Evolutionary conservation across 2,329 filamentous ascomycete genomes (phyloP).

Genomic region (Colletotrichum australisinense): DNA sequence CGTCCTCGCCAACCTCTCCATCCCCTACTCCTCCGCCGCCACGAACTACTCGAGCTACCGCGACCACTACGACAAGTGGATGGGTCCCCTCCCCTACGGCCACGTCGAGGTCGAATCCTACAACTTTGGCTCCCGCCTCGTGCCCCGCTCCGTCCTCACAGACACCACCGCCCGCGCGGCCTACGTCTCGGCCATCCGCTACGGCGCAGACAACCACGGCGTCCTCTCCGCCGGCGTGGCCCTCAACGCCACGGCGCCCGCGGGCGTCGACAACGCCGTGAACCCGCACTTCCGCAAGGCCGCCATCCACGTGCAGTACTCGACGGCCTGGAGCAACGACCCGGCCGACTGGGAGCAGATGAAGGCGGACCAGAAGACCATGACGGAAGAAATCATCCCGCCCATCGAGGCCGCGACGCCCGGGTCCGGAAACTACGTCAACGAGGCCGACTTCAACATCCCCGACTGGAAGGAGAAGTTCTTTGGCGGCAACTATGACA

Average conservation of each 20-base stretch:
- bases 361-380: conserved; percentile 30
- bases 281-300: conserved; percentile 34
- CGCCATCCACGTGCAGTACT: conserved; percentile 34
- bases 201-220: conserved; percentile 28
- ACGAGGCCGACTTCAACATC: conserved; percentile 63
- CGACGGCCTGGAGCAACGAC: conserved; percentile 35
- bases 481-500: conserved; percentile 58
- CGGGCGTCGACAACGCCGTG: conserved; percentile 33
- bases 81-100: conserved; percentile 54
- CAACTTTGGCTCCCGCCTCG: conserved; percentile 54
- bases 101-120: conserved; percentile 61
- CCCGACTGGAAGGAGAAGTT: conserved; percentile 57
- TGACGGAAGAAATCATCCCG: conserved; percentile 36
- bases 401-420: conserved; percentile 45
- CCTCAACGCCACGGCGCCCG: conserved; percentile 31
- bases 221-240: conserved; percentile 39
- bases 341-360: conserved; percentile 30
- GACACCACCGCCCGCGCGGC: conserved; percentile 43
- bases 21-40: conserved; percentile 41
- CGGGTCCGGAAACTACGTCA: conserved; percentile 58
- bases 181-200: conserved; percentile 34
- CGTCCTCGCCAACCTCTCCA: conserved; percentile 49
- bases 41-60: conserved; percentile 47
- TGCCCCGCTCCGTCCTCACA: conserved; percentile 49
- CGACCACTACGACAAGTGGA: conserved; percentile 56